Base-by-base conservation (phyloP, 495 filamentous ascomycete species). In the Penicillium diatomitis region DNA sequence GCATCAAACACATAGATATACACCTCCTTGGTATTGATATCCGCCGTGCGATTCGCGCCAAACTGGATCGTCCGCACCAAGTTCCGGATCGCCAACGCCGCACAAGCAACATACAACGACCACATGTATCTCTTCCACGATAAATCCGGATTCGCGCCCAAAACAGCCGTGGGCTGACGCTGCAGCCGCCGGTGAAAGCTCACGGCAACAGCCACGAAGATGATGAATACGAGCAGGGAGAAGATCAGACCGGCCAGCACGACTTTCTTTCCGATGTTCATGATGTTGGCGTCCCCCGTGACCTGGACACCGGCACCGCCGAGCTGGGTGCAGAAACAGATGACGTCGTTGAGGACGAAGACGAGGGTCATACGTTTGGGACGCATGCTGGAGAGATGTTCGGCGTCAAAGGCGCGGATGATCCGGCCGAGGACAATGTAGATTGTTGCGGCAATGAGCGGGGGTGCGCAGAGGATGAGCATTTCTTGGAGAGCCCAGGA, bases 381-480 rank as follows among this genome's bases (percentile, higher is more conserved):
- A 0, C 60, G 54, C 34, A 66, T 65, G 41, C 46, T 52, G 31
- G 64, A 63, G 33, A 56, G 60, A 28, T 65, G 49, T 32, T 79
- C 76, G 28, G 70, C 78, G 32, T 74, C 53, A 8, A 77, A 65
- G 20, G 73, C 55, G n/a, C 57, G 61, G 34, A 81, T 74, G 8
- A 82, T 48, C 1, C 78, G 69, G 0, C 69, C 76, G 11, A 83
- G 75, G 12, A 73, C 63, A 76, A 81, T 83, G 65, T 81, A 83
- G 28, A 82, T 70, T 0, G 76, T 79, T 3, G 79, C 79, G 4
- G 79, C 70, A 49, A 75, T 65, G 33, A 80, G 61, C 0, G 74
- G 75, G 0, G 63, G 60, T 2, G 72, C 64, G 46, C 69, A 64
- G n/a, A 70, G 59, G 36, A 74, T 65, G 50, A 76, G 64, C 50